Percentiles rank a stretch among this genome's conserved stretches.
These are phyloP conservation scores for Fagopyrum tataricum DNA, from an alignment of 148 eudicot species.

Conservation along the genomic window DNA sequence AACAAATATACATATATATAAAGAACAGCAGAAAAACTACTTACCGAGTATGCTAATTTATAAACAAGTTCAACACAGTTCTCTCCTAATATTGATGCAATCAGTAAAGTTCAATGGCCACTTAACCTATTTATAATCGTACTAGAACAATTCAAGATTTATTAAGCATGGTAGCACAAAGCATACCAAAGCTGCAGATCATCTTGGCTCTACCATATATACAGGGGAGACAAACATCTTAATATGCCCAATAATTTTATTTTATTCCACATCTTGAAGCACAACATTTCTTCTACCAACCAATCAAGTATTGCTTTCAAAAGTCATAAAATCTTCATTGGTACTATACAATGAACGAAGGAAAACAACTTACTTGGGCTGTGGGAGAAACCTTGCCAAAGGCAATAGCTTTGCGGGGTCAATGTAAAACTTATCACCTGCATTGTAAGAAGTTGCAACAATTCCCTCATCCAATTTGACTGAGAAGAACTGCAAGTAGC, in stretches of 20 bases:
- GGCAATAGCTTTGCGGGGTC: conserved; percentile 91
- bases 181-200: background rate
- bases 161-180: background rate
- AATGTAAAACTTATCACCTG: conserved; percentile 88
- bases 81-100: background rate
- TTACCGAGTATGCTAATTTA: background rate
- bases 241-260: background rate
- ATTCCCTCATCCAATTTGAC: conserved; percentile 87
- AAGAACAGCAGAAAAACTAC: background rate
- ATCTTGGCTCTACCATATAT: background rate
- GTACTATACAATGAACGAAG: background rate
- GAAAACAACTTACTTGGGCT: conserved; percentile 68
- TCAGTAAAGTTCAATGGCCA: background rate
- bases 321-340: background rate
- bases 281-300: background rate
- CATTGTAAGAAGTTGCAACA: conserved; percentile 68
- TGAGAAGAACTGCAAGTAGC: conserved; percentile 45
- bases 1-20: background rate
- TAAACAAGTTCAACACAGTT: background rate
- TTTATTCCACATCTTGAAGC: background rate
- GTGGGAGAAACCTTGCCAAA: conserved; percentile 85
- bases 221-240: background rate
- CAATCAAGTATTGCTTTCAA: background rate
- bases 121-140: background rate
- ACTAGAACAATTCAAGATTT: background rate